phyloP scores from a whole-genome alignment of 2,329 filamentous ascomycete genomes.

The Botrytis paeoniae region DNA sequence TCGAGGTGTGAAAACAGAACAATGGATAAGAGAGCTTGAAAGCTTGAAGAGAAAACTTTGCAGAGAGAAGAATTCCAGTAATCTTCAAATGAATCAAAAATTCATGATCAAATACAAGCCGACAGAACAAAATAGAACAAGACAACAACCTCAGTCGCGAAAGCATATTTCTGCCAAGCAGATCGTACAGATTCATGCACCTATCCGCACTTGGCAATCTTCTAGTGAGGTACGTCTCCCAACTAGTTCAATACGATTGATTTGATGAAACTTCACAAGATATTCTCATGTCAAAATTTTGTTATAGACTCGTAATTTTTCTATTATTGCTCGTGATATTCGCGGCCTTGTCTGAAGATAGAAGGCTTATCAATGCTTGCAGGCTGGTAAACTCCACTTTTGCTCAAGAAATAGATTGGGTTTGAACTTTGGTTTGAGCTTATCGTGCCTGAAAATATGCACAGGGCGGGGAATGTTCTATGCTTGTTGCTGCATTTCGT shows the following conservation, averaged over 20 bases:
- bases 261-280: neutral
- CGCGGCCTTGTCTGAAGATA: slow-evolving; percentile 1
- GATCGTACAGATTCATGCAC: neutral
- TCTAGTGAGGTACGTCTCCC: neutral
- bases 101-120: neutral
- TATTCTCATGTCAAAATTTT: neutral
- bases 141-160: neutral
- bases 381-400: neutral
- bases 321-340: neutral
- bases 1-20: neutral
- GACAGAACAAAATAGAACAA: neutral
- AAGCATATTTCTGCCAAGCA: neutral
- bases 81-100: neutral
- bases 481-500: neutral
- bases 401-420: neutral
- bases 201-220: neutral
- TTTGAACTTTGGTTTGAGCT: neutral
- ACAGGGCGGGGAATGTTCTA: neutral
- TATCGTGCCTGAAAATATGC: neutral
- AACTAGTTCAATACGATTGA: neutral
- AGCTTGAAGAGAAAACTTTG: neutral
- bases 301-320: neutral
- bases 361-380: neutral
- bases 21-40: neutral
- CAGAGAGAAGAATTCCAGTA: neutral